Evolutionary conservation across 2,329 filamentous ascomycete species (phyloP), one percentile per base, ranked within the genome.

Genomic region (Phoma sp.): DNA sequence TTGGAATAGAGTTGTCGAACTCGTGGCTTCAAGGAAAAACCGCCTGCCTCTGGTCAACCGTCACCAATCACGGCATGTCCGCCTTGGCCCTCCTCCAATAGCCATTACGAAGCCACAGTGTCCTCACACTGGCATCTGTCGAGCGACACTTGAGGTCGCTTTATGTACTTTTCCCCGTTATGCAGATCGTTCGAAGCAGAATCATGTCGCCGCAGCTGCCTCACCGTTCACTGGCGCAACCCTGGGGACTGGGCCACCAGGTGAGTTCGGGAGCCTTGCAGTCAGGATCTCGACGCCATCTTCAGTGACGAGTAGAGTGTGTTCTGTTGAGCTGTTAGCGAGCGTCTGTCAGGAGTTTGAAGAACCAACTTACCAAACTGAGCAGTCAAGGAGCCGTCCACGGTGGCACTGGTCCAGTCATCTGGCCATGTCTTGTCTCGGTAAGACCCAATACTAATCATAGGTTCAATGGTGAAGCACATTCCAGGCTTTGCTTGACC

Each of bases 391-490:
- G 89, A 90, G 45, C 95, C 95, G 74, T 99, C 95, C 52, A 88
- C 85, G 0, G 95, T 99, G 5, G 91, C 91, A 76, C 92, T 96
- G 1, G 95, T 99, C 95, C 95, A 99, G 80, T 98, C 92, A 74
- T 99, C 95, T 0, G 95, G 95, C 95, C 95, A 99, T 0, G 92
- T 98, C 74, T 95, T 89, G 72, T 99, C 95, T 60, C 87, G 87
- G 77, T 96, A 91, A 58, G 91, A 93, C 55, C 95, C 95, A 51
- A 97, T 77, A 36, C 92, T 92, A 73, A 99, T 93, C 95, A 99
- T 99, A 15, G 95, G 95, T 79, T 99, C 95, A 58, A 99, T 99
- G 0, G 95, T 99, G 71, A 99, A 99, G 62, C 92, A 96, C 92
- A 98, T 97, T 49, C 95, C 95, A 0, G 91, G 88, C 80, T 97